Percentiles rank a stretch among this genome's conserved stretches.
Evolutionary conservation across 306 rosid species (phyloP).

Genomic region (Prunus salicina): DNA sequence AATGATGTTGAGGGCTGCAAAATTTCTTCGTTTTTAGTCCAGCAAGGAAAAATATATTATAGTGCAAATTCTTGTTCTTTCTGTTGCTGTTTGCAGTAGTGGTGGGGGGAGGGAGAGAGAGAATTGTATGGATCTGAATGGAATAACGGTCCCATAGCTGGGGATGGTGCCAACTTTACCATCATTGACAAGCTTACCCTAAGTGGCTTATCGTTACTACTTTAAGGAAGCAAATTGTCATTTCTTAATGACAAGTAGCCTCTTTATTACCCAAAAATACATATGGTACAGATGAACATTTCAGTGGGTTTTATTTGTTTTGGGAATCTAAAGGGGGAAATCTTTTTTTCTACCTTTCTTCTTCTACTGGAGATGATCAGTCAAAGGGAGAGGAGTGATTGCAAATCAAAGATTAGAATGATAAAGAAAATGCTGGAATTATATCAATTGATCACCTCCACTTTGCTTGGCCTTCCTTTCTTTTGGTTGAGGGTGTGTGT

Average conservation of each 20-base stretch:
- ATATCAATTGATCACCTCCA: constrained; percentile 6
- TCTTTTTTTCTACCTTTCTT: constrained; percentile 6
- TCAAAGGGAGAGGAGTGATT: constrained; percentile 21
- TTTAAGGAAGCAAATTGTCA: constrained; percentile 10
- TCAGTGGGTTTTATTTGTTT: too few species aligned
- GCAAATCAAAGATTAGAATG: constrained; percentile 24
- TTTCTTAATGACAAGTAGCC: constrained; percentile 4
- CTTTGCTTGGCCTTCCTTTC: constrained; percentile 12
- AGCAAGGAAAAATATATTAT: neutral
- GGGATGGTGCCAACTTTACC: constrained; percentile 24
- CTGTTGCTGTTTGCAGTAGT: constrained; percentile 19
- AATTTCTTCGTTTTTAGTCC: constrained; percentile 10
- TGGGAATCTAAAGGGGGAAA: neutral
- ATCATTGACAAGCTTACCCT: constrained; percentile 15
- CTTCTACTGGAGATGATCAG: constrained; percentile 39
- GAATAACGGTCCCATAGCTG: constrained; percentile 11
- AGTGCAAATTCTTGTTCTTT: constrained; percentile 4
- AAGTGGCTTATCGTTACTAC: constrained; percentile 22
- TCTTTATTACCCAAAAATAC: constrained; percentile 8
- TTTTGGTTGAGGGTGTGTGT: neutral
- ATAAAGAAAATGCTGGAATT: constrained; percentile 5
- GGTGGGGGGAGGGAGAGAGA: constrained; percentile 17
- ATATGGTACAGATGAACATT: neutral
- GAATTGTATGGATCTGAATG: constrained; percentile 5
- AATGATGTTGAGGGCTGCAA: neutral